These are phyloP conservation scores for Lasiodiplodia citricola DNA, from an alignment of 2,329 filamentous ascomycete genomes.

Conservation along the genomic window DNA sequence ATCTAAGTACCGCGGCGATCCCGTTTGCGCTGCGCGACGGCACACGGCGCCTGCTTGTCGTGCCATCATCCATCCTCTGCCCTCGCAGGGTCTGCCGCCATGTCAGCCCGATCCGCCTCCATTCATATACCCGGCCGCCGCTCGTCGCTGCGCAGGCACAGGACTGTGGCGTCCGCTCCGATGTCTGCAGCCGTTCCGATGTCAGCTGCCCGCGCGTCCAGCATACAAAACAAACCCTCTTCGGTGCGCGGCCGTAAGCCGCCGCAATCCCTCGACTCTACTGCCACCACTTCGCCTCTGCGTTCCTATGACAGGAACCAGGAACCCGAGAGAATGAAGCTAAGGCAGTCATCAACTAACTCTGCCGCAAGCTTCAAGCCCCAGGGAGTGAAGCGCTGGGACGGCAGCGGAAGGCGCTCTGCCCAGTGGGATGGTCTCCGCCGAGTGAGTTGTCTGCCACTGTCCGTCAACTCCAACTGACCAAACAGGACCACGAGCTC, in stretches of 20 bases:
- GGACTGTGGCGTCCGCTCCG: not conserved
- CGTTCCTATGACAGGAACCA: constrained; percentile 1
- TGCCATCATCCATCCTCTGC: constrained; percentile 9
- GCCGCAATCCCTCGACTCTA: constrained; percentile 1
- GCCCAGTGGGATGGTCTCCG: constrained; percentile 52
- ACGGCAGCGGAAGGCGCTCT: constrained; percentile 40
- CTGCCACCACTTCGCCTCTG: not conserved
- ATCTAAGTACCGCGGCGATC: constrained; percentile 1
- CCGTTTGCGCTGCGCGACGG: constrained; percentile 11
- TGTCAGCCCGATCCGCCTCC: constrained; percentile 19
- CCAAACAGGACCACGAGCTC: constrained; percentile 69
- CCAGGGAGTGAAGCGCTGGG: constrained; percentile 42
- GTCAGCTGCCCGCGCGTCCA: not conserved
- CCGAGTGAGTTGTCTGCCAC: constrained; percentile 43
- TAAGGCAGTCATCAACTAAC: constrained; percentile 18
- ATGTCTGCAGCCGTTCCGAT: not conserved
- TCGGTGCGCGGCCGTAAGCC: constrained; percentile 8
- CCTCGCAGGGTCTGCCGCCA: not conserved
- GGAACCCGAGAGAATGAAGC: constrained; percentile 11
- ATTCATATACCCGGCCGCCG: constrained; percentile 27
- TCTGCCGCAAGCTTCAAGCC: constrained; percentile 23
- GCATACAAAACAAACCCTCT: constrained; percentile 8
- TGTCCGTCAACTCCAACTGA: constrained; percentile 18
- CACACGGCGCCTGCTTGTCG: constrained; percentile 17
- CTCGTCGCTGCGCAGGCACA: constrained; percentile 19